Evolutionary conservation across 2,329 filamentous ascomycete species (phyloP).

Genomic region (Lecanosticta acicola): DNA sequence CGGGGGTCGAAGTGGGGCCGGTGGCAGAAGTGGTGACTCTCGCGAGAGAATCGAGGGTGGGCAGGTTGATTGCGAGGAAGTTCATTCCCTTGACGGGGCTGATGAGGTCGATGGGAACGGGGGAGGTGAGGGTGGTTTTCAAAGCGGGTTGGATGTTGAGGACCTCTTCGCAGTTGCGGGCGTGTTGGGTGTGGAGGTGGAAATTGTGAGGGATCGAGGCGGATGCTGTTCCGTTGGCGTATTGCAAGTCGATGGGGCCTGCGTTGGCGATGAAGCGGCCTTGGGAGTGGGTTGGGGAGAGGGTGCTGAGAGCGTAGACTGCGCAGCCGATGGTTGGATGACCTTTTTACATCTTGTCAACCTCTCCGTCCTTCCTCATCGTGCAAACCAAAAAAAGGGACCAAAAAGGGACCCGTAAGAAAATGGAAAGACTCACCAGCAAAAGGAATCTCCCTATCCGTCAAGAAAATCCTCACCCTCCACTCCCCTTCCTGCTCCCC

Average conservation of each 20-base stretch:
- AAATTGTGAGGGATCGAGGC: conserved; percentile 64
- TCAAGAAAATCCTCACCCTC: conserved; percentile 52
- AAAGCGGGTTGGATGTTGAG: conserved; percentile 36
- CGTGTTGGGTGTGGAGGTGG: conserved; percentile 49
- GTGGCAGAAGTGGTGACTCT: conserved; percentile 35
- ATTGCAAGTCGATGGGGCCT: conserved; percentile 38
- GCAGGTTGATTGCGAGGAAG: conserved; percentile 61
- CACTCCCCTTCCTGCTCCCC: conserved; percentile 27
- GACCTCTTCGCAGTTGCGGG: conserved; percentile 29
- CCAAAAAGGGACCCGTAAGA: too few species aligned
- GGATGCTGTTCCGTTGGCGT: conserved; percentile 44
- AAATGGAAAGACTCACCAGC: conserved; percentile 37
- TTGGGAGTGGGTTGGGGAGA: conserved; percentile 24
- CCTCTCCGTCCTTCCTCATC: too few species aligned
- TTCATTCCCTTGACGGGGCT: conserved; percentile 67
- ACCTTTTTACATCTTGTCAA: conserved; percentile 23
- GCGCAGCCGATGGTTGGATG: conserved; percentile 55
- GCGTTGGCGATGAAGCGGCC: conserved; percentile 41
- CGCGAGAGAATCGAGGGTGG: conserved; percentile 54
- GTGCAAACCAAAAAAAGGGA: too few species aligned
- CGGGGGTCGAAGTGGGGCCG: conserved; percentile 27
- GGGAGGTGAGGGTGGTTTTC: conserved; percentile 2
- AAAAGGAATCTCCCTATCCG: conserved; percentile 49
- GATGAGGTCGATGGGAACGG: conserved; percentile 30
- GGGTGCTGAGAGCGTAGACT: conserved; percentile 40